phyloP scores from a whole-genome alignment of 2,329 filamentous ascomycete species.

The Gaeumannomyces tritici region DNA sequence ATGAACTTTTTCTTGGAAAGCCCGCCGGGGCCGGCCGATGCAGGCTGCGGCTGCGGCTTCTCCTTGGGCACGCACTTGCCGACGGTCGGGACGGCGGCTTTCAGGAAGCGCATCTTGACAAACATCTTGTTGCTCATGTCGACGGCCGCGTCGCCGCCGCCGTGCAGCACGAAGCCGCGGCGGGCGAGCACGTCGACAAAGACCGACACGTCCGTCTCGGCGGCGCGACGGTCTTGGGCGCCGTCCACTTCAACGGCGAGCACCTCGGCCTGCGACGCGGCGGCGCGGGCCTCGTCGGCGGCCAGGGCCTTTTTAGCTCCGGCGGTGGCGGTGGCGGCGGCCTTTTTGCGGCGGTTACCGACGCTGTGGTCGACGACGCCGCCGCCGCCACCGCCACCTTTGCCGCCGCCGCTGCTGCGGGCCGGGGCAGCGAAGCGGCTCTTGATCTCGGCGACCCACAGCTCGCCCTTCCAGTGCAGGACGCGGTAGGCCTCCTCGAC shows the following conservation, averaged over 20 bases:
- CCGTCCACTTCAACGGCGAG: conserved; percentile 65
- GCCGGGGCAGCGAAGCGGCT: conserved; percentile 61
- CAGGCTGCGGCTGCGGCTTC: conserved; percentile 18
- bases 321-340: conserved; percentile 22
- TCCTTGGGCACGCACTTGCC: conserved; percentile 57
- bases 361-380: conserved; percentile 58
- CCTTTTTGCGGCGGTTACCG: conserved; percentile 51
- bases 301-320: conserved; percentile 42
- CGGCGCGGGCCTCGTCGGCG: conserved; percentile 32
- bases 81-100: conserved; percentile 62
- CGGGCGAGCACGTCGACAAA: conserved; percentile 77
- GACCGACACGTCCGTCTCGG: conserved; percentile 76
- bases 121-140: conserved; percentile 97
- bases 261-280: conserved; percentile 28
- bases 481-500: conserved; percentile 92
- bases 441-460: conserved; percentile 97
- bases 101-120: conserved; percentile 91
- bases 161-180: conserved; percentile 76
- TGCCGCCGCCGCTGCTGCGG: too few species aligned
- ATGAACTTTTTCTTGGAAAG: conserved; percentile 43
- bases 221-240: conserved; percentile 47
- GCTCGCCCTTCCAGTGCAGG: conserved; percentile 86
- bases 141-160: conserved; percentile 51
- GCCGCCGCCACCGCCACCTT: conserved; percentile 28
- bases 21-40: conserved; percentile 16